Percentiles rank a stretch among this genome's conserved stretches.
These are phyloP conservation scores for Botrytis elliptica DNA, from an alignment of 2,329 filamentous ascomycete genomes.

Conservation along the genomic window DNA sequence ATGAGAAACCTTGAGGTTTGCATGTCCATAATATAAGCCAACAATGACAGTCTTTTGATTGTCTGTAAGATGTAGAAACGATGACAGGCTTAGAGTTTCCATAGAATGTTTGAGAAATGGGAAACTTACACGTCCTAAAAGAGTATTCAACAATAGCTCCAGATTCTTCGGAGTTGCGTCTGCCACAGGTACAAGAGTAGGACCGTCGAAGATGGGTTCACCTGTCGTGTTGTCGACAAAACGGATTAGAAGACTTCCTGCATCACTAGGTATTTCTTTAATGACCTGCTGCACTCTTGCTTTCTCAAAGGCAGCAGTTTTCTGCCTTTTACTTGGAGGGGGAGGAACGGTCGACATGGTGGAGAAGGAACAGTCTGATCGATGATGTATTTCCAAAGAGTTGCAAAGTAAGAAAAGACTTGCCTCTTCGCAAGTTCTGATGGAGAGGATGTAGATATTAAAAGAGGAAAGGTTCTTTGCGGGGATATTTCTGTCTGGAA, in stretches of 20 bases:
- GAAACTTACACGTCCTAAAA: conserved; percentile 67
- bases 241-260: conserved; percentile 62
- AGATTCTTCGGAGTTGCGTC: conserved; percentile 84
- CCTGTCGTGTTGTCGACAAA: too few species aligned
- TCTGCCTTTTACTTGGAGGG: conserved; percentile 84
- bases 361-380: background rate
- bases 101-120: background rate
- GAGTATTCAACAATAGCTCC: conserved; percentile 79
- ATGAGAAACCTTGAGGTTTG: background rate
- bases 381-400: background rate
- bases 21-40: background rate
- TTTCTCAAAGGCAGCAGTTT: conserved; percentile 69
- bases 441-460: background rate
- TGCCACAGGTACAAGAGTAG: conserved; percentile 67
- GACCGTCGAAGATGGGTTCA: too few species aligned
- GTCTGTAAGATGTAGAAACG: background rate
- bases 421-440: background rate
- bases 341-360: conserved; percentile 64
- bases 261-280: conserved; percentile 61
- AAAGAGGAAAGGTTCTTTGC: background rate
- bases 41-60: background rate
- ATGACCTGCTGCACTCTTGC: conserved; percentile 75
- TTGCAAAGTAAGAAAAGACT: background rate
- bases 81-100: background rate
- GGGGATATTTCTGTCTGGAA: background rate